Evolutionary conservation across 2,329 filamentous ascomycete genomes (phyloP), one percentile per base, ranked within the genome.

Genomic region (Coniella lustricola): DNA sequence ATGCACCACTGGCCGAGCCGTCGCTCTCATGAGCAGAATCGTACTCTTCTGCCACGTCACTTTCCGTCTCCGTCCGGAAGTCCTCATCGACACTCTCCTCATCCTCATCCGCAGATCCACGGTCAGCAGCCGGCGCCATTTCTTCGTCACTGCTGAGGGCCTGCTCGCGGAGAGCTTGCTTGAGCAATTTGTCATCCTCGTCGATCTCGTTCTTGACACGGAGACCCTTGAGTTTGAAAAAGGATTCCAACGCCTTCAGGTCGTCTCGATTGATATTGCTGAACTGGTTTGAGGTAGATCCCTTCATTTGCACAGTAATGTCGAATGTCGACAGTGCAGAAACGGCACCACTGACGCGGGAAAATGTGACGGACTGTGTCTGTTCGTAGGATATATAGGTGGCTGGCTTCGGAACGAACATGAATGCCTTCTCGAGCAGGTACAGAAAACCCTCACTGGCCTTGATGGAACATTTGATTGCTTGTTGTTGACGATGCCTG

Each of bases 401-500:
- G 14, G 93, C 90, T 1, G 93, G 93, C 72, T 98, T 98, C 29
- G 93, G 93, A 14, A 98, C 93, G 66, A 98, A 98, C 81, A 98
- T 94, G 68, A 98, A 95, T 7, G 90, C 91, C 71, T 96, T 96
- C 69, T 98, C 93, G 57, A 98, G 73, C 65, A 90, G 96, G 78
- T 95, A 98, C 44, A 98, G 74, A 63, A 95, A 90, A 52, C 94
- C 93, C 71, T 98, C 93, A 67, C 94, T 96, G 46, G 94, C 94
- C 71, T 98, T 98, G 80, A 98, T 96, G n/a, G 90, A 95, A 69
- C 93, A 98, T 72, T 98, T 98, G 69, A 98, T 94, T 50, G 93
- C 93, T 57, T 84, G 88, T 67, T 96, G 90, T 60, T 86, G 82
- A 64, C 95, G 90, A 70, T 97, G 93, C 57, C 87, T 81, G 7